Conservation (phyloP, 1,139 yeast genomes). For the Tardiomyces depauwii region DNA sequence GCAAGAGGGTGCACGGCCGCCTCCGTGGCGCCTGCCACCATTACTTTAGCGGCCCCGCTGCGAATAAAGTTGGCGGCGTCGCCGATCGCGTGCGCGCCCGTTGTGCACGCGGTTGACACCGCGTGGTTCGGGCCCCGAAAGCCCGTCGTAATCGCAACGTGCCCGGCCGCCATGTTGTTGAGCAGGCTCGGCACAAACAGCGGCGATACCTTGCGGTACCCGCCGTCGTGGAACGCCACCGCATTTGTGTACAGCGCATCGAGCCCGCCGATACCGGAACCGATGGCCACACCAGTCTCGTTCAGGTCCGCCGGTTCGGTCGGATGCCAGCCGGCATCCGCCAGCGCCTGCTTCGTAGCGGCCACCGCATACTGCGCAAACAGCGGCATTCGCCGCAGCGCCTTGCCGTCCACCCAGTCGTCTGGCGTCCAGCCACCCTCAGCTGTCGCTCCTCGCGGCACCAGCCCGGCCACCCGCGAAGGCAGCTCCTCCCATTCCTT, state of each 20-base stretch:
- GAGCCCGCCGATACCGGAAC: slow-evolving; percentile 88
- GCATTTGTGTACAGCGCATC: slow-evolving; percentile 61
- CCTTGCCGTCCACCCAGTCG: slow-evolving; percentile 22
- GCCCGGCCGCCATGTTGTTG: slow-evolving; percentile 93
- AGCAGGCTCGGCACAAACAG: slow-evolving; percentile 73
- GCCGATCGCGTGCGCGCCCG: slow-evolving; percentile 90
- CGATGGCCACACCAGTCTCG: slow-evolving; percentile 66
- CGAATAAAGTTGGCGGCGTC: slow-evolving; percentile 78
- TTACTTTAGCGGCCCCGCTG: slow-evolving; percentile 72
- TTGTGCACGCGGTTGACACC: slow-evolving; percentile 92
- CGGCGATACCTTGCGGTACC: slow-evolving; percentile 72
- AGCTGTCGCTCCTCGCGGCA: slow-evolving; percentile 42
- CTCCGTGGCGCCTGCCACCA: slow-evolving; percentile 92
- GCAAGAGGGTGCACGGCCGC: slow-evolving; percentile 80
- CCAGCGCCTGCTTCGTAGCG: slow-evolving; percentile 68
- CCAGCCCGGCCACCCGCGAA: slow-evolving; percentile 62
- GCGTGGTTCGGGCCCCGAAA: slow-evolving; percentile 81
- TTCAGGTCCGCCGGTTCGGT: slow-evolving; percentile 21
- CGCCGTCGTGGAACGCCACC: slow-evolving; percentile 36
- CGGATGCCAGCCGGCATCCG: slow-evolving; percentile 49
- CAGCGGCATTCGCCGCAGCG: slow-evolving; percentile 47
- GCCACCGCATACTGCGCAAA: slow-evolving; percentile 73
- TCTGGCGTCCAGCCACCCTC: slow-evolving; percentile 43
- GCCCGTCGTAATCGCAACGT: slow-evolving; percentile 67
- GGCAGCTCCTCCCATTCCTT: slow-evolving; percentile 51